Conservation (phyloP, 106 monocot species). For the Dactylorhiza incarnata region DNA sequence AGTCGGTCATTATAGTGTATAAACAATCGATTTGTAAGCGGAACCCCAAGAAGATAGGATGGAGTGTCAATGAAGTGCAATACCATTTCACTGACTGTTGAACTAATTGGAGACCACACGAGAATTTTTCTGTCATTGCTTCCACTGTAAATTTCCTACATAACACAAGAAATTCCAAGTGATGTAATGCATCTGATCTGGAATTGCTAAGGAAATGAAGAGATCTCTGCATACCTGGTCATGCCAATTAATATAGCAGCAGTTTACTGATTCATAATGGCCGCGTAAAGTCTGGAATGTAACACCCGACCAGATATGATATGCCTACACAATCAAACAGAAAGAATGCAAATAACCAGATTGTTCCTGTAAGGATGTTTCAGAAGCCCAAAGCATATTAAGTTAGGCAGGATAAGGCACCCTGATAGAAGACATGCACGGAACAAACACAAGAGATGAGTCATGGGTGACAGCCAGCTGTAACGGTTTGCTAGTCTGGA, state of each 20-base stretch:
- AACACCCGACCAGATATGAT: conserved; percentile 74
- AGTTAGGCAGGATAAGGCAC: conserved; percentile 15
- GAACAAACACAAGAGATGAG: conserved; percentile 80
- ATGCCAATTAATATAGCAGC: conserved; percentile 58
- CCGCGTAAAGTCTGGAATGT: conserved; percentile 52
- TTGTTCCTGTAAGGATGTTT: neutral
- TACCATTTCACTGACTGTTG: conserved; percentile 34
- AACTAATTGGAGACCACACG: conserved; percentile 54
- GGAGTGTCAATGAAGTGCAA: neutral
- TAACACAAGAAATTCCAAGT: neutral
- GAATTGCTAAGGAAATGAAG: neutral
- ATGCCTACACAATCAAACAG: conserved; percentile 37
- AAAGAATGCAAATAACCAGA: neutral
- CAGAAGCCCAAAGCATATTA: neutral
- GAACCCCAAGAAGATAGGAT: neutral
- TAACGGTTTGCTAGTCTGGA: conserved; percentile 65
- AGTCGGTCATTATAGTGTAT: too few relatives aligned
- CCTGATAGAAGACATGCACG: conserved; percentile 78
- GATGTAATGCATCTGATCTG: neutral
- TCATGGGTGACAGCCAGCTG: conserved; percentile 56
- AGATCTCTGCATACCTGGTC: conserved; percentile 54
- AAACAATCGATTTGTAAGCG: too few relatives aligned
- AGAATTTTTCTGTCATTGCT: conserved; percentile 89
- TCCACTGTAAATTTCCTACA: conserved; percentile 90
- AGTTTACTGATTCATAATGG: conserved; percentile 79